phyloP scores from a whole-genome alignment of 139 green algal species.

The Tetradesmus obliquus region DNA sequence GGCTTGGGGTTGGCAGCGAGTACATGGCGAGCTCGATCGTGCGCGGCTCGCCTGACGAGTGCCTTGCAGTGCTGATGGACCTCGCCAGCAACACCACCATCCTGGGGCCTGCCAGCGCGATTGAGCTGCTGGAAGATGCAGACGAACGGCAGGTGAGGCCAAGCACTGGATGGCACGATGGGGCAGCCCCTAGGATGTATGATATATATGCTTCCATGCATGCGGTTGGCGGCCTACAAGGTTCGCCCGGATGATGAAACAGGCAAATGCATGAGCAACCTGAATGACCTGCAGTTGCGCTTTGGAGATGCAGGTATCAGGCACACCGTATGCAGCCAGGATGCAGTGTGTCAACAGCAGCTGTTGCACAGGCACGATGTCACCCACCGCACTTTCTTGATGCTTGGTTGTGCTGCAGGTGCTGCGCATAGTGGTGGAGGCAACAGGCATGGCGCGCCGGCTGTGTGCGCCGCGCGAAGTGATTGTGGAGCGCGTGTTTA shows the following conservation, averaged over 20 bases:
- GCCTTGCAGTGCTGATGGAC: constrained; percentile 46
- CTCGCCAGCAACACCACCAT: constrained; percentile 34
- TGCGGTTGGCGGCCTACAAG: too few relatives aligned
- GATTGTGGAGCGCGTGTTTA: constrained; percentile 62
- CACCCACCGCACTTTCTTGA: too few relatives aligned
- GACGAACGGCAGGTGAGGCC: constrained; percentile 36
- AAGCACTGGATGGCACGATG: not conserved
- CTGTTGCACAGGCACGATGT: too few relatives aligned
- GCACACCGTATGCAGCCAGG: too few relatives aligned
- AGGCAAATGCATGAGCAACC: too few relatives aligned
- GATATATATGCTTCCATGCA: not conserved
- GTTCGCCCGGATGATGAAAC: too few relatives aligned
- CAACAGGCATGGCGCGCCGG: constrained; percentile 56
- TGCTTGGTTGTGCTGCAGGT: constrained; percentile 46
- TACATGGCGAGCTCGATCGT: constrained; percentile 49
- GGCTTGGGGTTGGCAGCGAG: constrained; percentile 18
- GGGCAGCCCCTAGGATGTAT: not conserved
- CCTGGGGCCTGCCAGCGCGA: constrained; percentile 33
- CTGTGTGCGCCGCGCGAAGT: constrained; percentile 62
- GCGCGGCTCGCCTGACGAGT: constrained; percentile 41
- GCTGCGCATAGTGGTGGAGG: constrained; percentile 59
- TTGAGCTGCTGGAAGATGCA: constrained; percentile 37
- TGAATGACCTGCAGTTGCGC: too few relatives aligned
- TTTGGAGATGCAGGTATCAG: too few relatives aligned
- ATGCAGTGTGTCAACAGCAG: too few relatives aligned